phyloP scores from a whole-genome alignment of 2,329 filamentous ascomycete species.

The Bipolaris gigantea region DNA sequence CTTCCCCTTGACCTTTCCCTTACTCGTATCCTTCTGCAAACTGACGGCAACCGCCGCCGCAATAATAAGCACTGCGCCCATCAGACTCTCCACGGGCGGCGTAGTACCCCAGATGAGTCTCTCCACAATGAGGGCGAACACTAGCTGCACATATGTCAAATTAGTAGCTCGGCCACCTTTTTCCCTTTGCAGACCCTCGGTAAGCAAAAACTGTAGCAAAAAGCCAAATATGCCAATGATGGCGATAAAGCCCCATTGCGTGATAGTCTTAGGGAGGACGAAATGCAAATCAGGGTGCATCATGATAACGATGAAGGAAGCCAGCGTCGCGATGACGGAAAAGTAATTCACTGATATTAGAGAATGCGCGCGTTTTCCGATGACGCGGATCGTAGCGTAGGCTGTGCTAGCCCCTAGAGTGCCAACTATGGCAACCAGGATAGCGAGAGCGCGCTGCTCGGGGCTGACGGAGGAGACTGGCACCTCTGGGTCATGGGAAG shows the following conservation, averaged over 20 bases:
- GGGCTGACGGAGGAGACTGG: constrained; percentile 49
- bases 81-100: constrained; percentile 28
- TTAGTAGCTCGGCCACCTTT: constrained; percentile 62
- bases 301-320: constrained; percentile 62
- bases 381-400: constrained; percentile 73
- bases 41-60: constrained; percentile 33
- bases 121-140: constrained; percentile 66
- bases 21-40: constrained; percentile 22
- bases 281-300: constrained; percentile 58
- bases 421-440: constrained; percentile 70
- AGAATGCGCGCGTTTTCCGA: constrained; percentile 75
- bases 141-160: constrained; percentile 67
- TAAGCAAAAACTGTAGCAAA: constrained; percentile 77
- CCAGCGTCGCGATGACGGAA: constrained; percentile 65
- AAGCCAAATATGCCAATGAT: constrained; percentile 73
- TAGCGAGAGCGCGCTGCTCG: constrained; percentile 67
- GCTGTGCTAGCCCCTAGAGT: constrained; percentile 73
- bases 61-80: constrained; percentile 30
- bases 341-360: constrained; percentile 70
- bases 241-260: constrained; percentile 68
- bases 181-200: constrained; percentile 71
- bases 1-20: constrained; percentile 12
- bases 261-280: constrained; percentile 53
- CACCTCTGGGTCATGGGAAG: constrained; percentile 30
- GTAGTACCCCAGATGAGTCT: constrained; percentile 56